Conservation (phyloP, 2,329 filamentous ascomycete species). For the Trichoderma breve region DNA sequence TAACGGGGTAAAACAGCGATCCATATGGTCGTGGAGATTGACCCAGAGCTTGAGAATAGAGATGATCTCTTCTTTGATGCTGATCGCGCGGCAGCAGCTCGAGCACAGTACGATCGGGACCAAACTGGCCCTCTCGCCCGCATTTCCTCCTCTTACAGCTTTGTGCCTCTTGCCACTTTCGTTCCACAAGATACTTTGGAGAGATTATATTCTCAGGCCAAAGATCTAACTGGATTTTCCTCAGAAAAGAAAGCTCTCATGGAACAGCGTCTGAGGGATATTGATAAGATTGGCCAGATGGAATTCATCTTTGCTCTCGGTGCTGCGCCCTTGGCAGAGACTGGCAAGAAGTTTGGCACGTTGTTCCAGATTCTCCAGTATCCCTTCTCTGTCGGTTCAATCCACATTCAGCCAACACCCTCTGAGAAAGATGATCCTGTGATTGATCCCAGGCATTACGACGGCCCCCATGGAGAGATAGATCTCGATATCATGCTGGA, state of each 20-base stretch:
- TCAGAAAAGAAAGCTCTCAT: conserved; percentile 32
- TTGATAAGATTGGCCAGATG: conserved; percentile 41
- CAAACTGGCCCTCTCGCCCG: conserved; percentile 38
- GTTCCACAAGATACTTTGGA: conserved; percentile 28
- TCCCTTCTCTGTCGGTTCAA: conserved; percentile 47
- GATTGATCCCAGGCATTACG: conserved; percentile 45
- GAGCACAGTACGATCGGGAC: conserved; percentile 33
- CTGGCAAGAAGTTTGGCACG: conserved; percentile 45
- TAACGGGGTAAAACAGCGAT: conserved; percentile 34
- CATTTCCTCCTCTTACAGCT: conserved; percentile 42
- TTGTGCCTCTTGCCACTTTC: conserved; percentile 41
- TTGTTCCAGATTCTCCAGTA: conserved; percentile 52
- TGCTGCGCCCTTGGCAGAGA: conserved; percentile 42
- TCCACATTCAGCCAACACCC: conserved; percentile 40
- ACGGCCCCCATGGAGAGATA: conserved; percentile 38
- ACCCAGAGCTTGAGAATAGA: conserved; percentile 39
- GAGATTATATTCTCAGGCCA: conserved; percentile 24
- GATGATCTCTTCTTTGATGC: conserved; percentile 39
- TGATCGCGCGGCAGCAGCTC: conserved; percentile 31
- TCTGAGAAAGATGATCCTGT: conserved; percentile 30
- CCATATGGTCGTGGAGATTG: conserved; percentile 45
- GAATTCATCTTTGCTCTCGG: conserved; percentile 51
- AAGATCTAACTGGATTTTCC: conserved; percentile 23
- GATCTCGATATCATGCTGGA: conserved; percentile 45
- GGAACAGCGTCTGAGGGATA: conserved; percentile 33